Base-by-base conservation (phyloP, 208 protist genomes). In the Tritrichomonas foetus region DNA sequence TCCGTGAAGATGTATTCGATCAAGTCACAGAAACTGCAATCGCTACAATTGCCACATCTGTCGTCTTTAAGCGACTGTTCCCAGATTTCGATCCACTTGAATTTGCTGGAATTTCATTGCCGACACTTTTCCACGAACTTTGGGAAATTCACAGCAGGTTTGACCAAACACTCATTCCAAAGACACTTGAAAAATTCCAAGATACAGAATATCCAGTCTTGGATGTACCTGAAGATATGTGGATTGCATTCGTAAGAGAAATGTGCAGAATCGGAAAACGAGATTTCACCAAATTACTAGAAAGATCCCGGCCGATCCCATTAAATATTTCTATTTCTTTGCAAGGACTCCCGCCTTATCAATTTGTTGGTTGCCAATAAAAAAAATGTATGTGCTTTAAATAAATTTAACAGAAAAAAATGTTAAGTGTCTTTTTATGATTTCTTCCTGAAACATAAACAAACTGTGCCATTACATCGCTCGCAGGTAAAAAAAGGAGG, bases 241-340 rank as follows among this genome's bases (percentile, higher is more conserved):
- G 74, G 74, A 82, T 82, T n/a, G 47, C n/a, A 8, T 82, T 82
- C 41, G 74, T 82, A 47, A 36, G 74, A 49, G n/a, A 82, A n/a
- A 25, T 82, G 41, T 82, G 74, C 41, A 36, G 41, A 47, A 41
- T 82, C 9, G 74, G n/a, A 1, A 50, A 50, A 30, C 47, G 20
- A 9, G 41, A 82, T 25, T 82, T 82, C 41, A 82, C 74, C 9
- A 47, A 82, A 20, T 44, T 82, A 5, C 41, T 82, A 14, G 74
- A 82, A 14, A 49, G 74, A 53, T 33, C 41, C 3, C n/a, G 41
- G 8, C 74, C 74, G 5, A 82, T 82, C n/a, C 74, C 74, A n/a
- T 30, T 82, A 1, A 82, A 82, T 50, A 82, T 82, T n/a, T 47
- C 74, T 3, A 82, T 25, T 44, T 82, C 74, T 22, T 27, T 82